Evolutionary conservation across 108 stramenopile genomes (phyloP).

Genomic region (Epipyxis sp.): DNA sequence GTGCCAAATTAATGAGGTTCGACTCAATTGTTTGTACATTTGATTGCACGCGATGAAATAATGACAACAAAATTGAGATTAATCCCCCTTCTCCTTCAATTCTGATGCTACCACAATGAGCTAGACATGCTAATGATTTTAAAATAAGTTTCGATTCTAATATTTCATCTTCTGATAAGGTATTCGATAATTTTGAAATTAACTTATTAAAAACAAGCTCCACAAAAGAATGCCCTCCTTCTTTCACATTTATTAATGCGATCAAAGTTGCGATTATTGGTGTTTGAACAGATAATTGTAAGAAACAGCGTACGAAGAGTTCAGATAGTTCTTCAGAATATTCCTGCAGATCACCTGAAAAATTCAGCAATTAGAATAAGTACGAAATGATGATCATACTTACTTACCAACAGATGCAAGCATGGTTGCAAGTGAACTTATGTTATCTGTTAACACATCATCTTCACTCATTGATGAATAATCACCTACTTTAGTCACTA

Average conservation of each 20-base stretch:
- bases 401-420: slow-evolving; percentile 6
- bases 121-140: slow-evolving; percentile 1
- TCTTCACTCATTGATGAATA: background rate
- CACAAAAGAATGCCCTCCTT: background rate
- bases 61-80: too few species aligned
- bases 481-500: background rate
- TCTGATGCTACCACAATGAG: background rate
- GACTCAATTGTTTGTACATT: too few species aligned
- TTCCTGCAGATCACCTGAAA: slow-evolving; percentile 1
- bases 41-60: too few species aligned
- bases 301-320: background rate
- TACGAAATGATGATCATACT: background rate
- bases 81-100: too few species aligned
- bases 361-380: background rate
- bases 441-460: background rate
- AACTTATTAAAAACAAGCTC: background rate
- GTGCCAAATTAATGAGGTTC: too few species aligned
- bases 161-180: background rate
- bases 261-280: background rate
- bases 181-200: background rate
- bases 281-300: background rate
- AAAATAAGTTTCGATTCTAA: background rate
- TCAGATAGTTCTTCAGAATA: background rate
- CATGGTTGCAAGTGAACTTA: background rate
- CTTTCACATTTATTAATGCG: background rate